A percentile compares a stretch with the other conserved stretches of the same genome.
Conservation (phyloP, 2,329 filamentous ascomycete genomes). For the Colletotrichum acutatum region DNA sequence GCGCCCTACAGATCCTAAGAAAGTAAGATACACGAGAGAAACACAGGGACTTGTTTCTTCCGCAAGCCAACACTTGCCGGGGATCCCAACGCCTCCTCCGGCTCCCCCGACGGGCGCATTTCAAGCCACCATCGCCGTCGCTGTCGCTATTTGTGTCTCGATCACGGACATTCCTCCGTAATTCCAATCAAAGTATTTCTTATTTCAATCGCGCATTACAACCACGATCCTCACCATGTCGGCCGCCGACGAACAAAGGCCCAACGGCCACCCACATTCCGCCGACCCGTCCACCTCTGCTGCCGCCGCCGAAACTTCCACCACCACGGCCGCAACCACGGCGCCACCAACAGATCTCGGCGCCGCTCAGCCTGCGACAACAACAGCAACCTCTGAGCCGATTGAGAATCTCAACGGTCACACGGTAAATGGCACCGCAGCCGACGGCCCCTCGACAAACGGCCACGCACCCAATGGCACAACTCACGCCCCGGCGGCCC, state of each 20-base stretch:
- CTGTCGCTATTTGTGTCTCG: background rate
- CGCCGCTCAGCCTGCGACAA: background rate
- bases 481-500: background rate
- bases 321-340: background rate
- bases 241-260: slow-evolving; percentile 24
- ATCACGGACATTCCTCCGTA: background rate
- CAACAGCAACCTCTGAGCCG: background rate
- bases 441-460: background rate
- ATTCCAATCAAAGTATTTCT: background rate
- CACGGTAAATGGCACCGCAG: background rate
- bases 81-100: background rate
- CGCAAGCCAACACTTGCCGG: background rate
- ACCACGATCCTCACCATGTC: background rate
- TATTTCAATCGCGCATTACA: background rate
- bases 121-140: background rate
- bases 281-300: background rate
- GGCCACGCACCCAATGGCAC: slow-evolving; percentile 1
- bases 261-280: slow-evolving; percentile 27
- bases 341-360: background rate
- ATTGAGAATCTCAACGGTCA: background rate
- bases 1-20: background rate
- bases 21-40: background rate
- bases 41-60: background rate
- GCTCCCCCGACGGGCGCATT: background rate
- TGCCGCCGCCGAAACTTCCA: slow-evolving; percentile 13